Conservation (phyloP, 2,329 filamentous ascomycete species). For the Cytospora chrysosperma region DNA sequence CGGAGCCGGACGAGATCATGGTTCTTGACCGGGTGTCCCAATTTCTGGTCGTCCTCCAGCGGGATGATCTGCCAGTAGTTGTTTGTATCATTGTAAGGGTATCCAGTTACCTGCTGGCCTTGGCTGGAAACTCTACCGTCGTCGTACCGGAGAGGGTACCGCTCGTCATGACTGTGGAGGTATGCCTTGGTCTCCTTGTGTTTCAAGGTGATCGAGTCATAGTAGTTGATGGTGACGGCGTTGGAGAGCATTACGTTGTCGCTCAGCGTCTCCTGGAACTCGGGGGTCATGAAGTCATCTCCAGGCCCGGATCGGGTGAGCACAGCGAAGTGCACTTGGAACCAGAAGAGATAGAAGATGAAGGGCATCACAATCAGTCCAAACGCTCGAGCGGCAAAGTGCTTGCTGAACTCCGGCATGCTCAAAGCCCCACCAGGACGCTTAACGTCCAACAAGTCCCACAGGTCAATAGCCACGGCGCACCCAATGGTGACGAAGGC, state of each 20-base stretch:
- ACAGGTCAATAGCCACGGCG: conserved; percentile 90
- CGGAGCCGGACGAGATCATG: conserved; percentile 83
- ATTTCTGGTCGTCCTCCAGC: conserved; percentile 54
- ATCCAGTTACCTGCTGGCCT: conserved; percentile 96
- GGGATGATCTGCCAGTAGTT: conserved; percentile 97
- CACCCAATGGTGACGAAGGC: conserved; percentile 96
- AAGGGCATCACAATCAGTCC: conserved; percentile 89
- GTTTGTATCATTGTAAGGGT: conserved; percentile 98
- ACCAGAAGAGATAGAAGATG: conserved; percentile 99
- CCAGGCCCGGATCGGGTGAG: conserved; percentile 86
- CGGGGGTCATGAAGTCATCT: conserved; percentile 97
- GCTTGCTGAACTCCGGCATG: conserved; percentile 78
- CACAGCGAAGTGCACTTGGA: conserved; percentile 97
- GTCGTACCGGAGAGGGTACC: conserved; percentile 91
- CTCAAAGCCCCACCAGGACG: conserved; percentile 77
- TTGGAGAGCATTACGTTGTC: conserved; percentile 93
- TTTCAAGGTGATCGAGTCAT: conserved; percentile 79
- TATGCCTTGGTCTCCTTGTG: conserved; percentile 98
- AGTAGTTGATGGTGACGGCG: conserved; percentile 83
- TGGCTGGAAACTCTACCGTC: conserved; percentile 97
- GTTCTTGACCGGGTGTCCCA: conserved; percentile 70
- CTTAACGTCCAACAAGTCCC: conserved; percentile 90
- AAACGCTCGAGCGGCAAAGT: conserved; percentile 83
- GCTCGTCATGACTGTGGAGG: conserved; percentile 87
- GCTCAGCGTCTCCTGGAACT: conserved; percentile 94